phyloP scores from a whole-genome alignment of 768 basidiomycete genomes.

The Paxillus rubicundulus region DNA sequence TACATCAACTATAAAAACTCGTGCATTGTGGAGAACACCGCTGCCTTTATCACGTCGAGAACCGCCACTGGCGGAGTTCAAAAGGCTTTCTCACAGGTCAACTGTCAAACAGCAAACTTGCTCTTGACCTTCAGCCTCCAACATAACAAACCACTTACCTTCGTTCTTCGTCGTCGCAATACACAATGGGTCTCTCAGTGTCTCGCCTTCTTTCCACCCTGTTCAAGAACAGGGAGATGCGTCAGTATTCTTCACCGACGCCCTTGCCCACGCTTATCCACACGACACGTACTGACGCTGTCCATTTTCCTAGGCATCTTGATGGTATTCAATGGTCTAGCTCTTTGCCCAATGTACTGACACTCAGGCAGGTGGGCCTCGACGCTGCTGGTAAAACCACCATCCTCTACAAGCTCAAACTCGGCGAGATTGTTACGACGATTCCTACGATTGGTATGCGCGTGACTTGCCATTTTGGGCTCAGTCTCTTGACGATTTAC shows the following conservation, averaged over 20 bases:
- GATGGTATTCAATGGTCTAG: constrained; percentile 58
- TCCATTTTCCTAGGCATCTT: constrained; percentile 74
- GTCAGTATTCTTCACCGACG: constrained; percentile 52
- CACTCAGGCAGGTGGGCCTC: constrained; percentile 77
- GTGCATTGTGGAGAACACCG: background rate
- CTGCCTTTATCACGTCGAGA: background rate
- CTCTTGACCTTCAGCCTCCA: constrained; percentile 28
- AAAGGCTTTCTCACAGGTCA: constrained; percentile 33
- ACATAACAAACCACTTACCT: constrained; percentile 28
- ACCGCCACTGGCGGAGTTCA: constrained; percentile 33
- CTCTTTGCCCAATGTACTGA: constrained; percentile 20
- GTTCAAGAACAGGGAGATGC: constrained; percentile 99
- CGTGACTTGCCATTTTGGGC: constrained; percentile 6
- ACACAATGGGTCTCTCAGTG: constrained; percentile 75
- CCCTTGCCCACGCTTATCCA: constrained; percentile 6
- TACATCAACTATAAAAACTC: background rate
- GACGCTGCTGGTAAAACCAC: constrained; percentile 99
- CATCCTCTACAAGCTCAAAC: constrained; percentile 98
- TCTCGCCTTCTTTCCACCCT: constrained; percentile 76
- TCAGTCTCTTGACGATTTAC: constrained; percentile 15
- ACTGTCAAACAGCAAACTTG: constrained; percentile 33
- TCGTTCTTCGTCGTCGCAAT: constrained; percentile 29
- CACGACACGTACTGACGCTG: constrained; percentile 23
- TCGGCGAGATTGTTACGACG: constrained; percentile 99
- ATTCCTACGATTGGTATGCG: constrained; percentile 97